Percentiles rank a stretch among this genome's conserved stretches.
These are phyloP conservation scores for Gastrolobium villosum DNA, from an alignment of 306 rosid species.

Conservation along the genomic window DNA sequence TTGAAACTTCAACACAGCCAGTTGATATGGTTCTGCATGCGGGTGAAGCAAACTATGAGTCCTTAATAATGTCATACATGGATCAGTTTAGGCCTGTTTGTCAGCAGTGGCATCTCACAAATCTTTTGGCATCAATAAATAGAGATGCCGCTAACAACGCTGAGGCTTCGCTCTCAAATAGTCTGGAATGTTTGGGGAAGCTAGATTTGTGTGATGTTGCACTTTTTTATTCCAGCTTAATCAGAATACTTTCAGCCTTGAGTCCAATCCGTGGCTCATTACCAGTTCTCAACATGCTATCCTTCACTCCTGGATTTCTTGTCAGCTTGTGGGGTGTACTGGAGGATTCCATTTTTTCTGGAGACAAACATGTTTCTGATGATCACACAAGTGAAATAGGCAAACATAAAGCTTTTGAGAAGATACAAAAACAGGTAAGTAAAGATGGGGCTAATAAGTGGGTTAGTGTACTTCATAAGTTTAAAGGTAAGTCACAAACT, in stretches of 20 bases:
- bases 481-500: slow-evolving; percentile 80
- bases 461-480: slow-evolving; percentile 76
- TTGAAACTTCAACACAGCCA: slow-evolving; percentile 53
- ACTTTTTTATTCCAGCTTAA: slow-evolving; percentile 78
- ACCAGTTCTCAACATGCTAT: slow-evolving; percentile 89
- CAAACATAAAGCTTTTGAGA: slow-evolving; percentile 59
- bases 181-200: slow-evolving; percentile 56
- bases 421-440: slow-evolving; percentile 60
- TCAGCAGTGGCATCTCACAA: slow-evolving; percentile 91
- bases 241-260: slow-evolving; percentile 74
- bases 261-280: slow-evolving; percentile 77
- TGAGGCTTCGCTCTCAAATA: slow-evolving; percentile 52
- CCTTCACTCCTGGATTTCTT: slow-evolving; percentile 95
- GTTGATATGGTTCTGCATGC: slow-evolving; percentile 49
- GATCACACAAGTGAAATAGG: slow-evolving; percentile 50
- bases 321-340: slow-evolving; percentile 74
- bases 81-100: slow-evolving; percentile 86
- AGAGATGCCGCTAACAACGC: slow-evolving; percentile 46
- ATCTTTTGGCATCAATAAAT: slow-evolving; percentile 69
- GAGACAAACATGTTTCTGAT: slow-evolving; percentile 55
- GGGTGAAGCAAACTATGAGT: slow-evolving; percentile 57
- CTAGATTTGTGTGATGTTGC: slow-evolving; percentile 78
- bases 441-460: slow-evolving; percentile 81
- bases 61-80: slow-evolving; percentile 61
- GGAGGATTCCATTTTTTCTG: slow-evolving; percentile 71